These are phyloP conservation scores for Sporothrix protearum DNA, from an alignment of 2,329 filamentous ascomycete genomes.

Conservation along the genomic window DNA sequence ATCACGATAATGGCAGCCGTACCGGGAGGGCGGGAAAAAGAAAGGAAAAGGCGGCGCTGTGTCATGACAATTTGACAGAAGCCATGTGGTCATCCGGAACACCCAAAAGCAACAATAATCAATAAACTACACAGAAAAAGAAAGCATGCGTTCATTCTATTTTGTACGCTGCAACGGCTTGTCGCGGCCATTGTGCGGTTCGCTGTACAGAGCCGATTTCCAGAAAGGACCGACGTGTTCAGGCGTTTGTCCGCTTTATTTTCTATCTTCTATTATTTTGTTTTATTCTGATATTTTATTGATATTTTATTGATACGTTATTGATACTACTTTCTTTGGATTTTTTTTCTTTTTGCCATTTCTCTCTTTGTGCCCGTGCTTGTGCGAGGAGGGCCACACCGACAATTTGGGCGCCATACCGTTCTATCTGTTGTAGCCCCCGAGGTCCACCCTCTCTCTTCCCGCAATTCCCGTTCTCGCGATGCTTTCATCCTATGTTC, in stretches of 20 bases:
- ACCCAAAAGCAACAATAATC: background rate
- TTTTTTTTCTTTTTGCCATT: too few species aligned
- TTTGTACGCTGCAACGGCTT: background rate
- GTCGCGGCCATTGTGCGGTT: background rate
- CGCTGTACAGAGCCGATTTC: background rate
- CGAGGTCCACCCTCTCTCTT: background rate
- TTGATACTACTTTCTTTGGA: background rate
- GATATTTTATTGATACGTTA: too few species aligned
- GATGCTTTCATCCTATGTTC: background rate
- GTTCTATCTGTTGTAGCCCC: background rate
- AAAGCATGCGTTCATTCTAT: background rate
- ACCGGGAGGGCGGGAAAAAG: background rate
- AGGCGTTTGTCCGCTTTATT: background rate
- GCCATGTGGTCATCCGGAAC: background rate
- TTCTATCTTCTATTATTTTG: background rate
- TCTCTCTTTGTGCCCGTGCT: background rate
- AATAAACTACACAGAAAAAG: background rate
- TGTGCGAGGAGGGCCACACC: conserved; percentile 1
- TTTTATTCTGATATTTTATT: background rate
- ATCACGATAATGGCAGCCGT: background rate
- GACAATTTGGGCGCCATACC: background rate
- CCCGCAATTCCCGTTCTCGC: background rate
- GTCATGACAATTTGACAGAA: background rate
- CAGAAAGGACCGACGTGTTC: background rate
- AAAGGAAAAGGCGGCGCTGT: background rate